A percentile compares a stretch with the other conserved stretches of the same genome.
Conservation (phyloP, 306 rosid genomes). For the Quercus bicolor region DNA sequence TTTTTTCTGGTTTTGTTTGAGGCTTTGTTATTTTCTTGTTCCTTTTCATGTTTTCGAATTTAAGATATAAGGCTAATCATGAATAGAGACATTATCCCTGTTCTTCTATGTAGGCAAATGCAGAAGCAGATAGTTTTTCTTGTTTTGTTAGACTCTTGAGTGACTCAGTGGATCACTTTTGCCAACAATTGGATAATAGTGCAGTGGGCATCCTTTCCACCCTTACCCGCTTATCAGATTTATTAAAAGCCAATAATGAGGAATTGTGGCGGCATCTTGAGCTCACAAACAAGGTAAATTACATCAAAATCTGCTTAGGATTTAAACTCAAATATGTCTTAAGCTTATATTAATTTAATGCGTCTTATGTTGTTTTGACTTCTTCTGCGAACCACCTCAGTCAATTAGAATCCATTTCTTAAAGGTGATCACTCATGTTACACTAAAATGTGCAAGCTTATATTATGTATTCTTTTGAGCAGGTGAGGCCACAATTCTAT, state of each 20-base stretch:
- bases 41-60: background rate
- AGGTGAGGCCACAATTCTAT: constrained; percentile 76
- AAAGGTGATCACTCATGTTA: background rate
- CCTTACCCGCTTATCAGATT: constrained; percentile 60
- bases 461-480: constrained; percentile 7
- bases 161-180: constrained; percentile 80
- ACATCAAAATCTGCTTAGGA: background rate
- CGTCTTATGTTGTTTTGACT: background rate
- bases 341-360: background rate
- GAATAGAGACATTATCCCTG: constrained; percentile 1
- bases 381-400: background rate
- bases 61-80: background rate
- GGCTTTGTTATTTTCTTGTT: background rate
- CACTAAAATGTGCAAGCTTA: constrained; percentile 17
- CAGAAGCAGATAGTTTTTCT: constrained; percentile 81
- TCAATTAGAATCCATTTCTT: background rate
- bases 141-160: constrained; percentile 76
- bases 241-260: constrained; percentile 59
- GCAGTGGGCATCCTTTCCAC: constrained; percentile 71
- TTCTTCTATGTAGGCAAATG: constrained; percentile 46
- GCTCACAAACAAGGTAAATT: constrained; percentile 58
- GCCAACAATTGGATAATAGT: constrained; percentile 77
- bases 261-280: constrained; percentile 84
- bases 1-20: background rate
- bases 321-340: background rate